A percentile compares a stretch with the other conserved stretches of the same genome.
These are phyloP conservation scores for Melocanna baccifera DNA, from an alignment of 176 grass and related monocot genomes.

Conservation along the genomic window DNA sequence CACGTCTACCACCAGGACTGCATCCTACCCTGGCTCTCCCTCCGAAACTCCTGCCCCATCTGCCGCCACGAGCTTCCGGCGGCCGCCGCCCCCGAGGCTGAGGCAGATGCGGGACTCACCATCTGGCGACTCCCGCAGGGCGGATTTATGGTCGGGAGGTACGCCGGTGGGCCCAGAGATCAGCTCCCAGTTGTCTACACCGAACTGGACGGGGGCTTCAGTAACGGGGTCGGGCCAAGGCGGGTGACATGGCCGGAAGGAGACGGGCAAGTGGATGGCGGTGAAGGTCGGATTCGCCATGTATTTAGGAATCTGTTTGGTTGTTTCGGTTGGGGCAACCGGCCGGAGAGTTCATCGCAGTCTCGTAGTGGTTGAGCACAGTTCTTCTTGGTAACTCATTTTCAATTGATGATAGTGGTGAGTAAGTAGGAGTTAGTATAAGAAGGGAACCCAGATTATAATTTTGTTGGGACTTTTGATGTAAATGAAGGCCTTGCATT, in stretches of 20 bases:
- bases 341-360: slow-evolving; percentile 39
- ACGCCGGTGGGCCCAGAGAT: slow-evolving; percentile 52
- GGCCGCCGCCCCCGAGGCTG: slow-evolving; percentile 8
- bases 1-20: slow-evolving; percentile 97
- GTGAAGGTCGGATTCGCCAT: slow-evolving; percentile 51
- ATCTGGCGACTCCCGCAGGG: slow-evolving; percentile 76
- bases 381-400: slow-evolving; percentile 36
- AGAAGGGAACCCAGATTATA: slow-evolving; percentile 32
- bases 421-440: slow-evolving; percentile 51
- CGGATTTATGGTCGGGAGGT: slow-evolving; percentile 67
- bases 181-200: slow-evolving; percentile 73
- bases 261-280: slow-evolving; percentile 23
- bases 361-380: slow-evolving; percentile 39
- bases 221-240: slow-evolving; percentile 49
- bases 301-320: slow-evolving; percentile 57
- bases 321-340: slow-evolving; percentile 34
- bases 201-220: slow-evolving; percentile 73
- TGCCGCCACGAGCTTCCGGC: slow-evolving; percentile 73
- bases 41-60: slow-evolving; percentile 94
- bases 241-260: slow-evolving; percentile 56
- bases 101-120: slow-evolving; percentile 56
- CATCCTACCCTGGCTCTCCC: slow-evolving; percentile 91
- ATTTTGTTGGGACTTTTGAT: slow-evolving; percentile 41
- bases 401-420: slow-evolving; percentile 42
- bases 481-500: slow-evolving; percentile 44